phyloP scores from a whole-genome alignment of 805 yeast species.

The Metschnikowia cubensis region DNA sequence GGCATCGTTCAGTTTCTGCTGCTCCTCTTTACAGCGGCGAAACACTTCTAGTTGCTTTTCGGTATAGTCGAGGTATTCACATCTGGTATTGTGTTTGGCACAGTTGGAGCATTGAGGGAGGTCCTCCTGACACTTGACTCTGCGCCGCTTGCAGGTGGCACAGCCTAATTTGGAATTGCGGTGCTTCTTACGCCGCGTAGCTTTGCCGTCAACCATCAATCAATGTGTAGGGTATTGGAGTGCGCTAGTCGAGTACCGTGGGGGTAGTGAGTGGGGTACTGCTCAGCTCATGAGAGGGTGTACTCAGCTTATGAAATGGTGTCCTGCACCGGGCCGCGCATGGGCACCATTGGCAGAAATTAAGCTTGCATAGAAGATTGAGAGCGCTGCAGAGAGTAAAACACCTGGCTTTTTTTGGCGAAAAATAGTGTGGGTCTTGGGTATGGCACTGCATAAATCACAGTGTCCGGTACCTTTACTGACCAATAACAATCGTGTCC shows the following conservation, averaged over 20 bases:
- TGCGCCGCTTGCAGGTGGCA: slow-evolving; percentile 18
- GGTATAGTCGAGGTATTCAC: slow-evolving; percentile 37
- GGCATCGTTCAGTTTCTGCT: not conserved
- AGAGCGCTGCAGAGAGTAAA: not conserved
- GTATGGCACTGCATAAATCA: not conserved
- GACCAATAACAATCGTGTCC: not conserved
- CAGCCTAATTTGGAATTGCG: slow-evolving; percentile 21
- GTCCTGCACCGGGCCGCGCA: not conserved
- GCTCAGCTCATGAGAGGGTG: not conserved
- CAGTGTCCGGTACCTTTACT: not conserved
- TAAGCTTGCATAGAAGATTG: not conserved
- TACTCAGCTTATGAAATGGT: not conserved
- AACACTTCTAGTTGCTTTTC: slow-evolving; percentile 30
- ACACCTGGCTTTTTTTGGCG: too few relatives aligned
- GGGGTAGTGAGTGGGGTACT: not conserved
- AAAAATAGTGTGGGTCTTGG: too few relatives aligned
- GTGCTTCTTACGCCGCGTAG: slow-evolving; percentile 20
- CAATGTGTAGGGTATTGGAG: not conserved
- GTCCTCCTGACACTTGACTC: slow-evolving; percentile 28
- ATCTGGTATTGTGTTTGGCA: slow-evolving; percentile 35
- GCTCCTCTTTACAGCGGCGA: slow-evolving; percentile 16
- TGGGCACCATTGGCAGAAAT: not conserved
- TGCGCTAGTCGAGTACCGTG: not conserved
- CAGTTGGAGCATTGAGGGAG: slow-evolving; percentile 39
- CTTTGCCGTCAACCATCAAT: slow-evolving; percentile 1